These are phyloP conservation scores for Alternaria sp. DNA, from an alignment of 2,329 filamentous ascomycete species.

Conservation along the genomic window DNA sequence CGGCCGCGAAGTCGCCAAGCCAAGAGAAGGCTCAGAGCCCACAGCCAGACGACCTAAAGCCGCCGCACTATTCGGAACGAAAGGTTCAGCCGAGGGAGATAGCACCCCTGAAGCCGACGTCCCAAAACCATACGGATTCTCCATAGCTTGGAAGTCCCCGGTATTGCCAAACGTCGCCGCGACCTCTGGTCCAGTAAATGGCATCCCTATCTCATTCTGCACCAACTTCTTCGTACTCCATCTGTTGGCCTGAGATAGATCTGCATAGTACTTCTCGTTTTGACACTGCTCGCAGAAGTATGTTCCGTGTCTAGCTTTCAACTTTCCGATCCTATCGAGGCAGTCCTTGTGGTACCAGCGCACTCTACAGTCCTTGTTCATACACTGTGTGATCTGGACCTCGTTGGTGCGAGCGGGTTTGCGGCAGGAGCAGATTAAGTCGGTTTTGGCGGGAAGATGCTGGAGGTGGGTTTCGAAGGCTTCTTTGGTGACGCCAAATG, in stretches of 20 bases:
- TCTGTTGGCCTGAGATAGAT: background rate
- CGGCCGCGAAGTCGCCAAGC: background rate
- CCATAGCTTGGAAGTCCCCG: background rate
- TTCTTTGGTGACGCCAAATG: background rate
- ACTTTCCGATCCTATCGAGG: slow-evolving; percentile 20
- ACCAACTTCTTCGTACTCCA: background rate
- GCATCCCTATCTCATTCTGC: background rate
- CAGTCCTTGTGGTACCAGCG: slow-evolving; percentile 32
- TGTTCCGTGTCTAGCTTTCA: slow-evolving; percentile 10
- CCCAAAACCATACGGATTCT: slow-evolving; percentile 16
- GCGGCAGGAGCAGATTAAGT: slow-evolving; percentile 27
- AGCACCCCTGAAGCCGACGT: background rate
- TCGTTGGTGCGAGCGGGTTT: slow-evolving; percentile 11
- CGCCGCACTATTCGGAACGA: background rate
- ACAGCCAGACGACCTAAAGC: background rate
- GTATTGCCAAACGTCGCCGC: background rate
- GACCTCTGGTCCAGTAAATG: background rate
- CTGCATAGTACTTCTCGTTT: slow-evolving; percentile 7
- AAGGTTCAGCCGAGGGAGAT: background rate
- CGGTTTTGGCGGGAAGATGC: slow-evolving; percentile 2
- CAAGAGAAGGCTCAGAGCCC: background rate
- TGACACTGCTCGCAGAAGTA: slow-evolving; percentile 17
- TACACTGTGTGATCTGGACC: slow-evolving; percentile 23
- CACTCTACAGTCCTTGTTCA: slow-evolving; percentile 17
- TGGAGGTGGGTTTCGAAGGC: slow-evolving; percentile 1